A percentile compares a stretch with the other conserved stretches of the same genome.
phyloP scores from a whole-genome alignment of 805 yeast genomes.

The Hanseniaspora meyeri region DNA sequence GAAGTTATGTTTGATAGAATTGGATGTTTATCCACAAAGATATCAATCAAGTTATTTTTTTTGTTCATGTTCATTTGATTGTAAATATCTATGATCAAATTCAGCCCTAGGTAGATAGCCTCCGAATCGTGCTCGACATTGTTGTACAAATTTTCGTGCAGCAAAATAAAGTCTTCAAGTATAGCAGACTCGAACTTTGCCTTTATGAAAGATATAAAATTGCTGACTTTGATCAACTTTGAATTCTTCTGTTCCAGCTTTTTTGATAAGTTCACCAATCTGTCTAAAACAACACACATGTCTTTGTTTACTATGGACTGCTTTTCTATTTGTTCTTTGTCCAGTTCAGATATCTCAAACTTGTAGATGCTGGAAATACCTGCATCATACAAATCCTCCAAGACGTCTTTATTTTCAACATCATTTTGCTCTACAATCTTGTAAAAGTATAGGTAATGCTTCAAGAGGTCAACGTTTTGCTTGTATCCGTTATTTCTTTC shows the following conservation, averaged over 20 bases:
- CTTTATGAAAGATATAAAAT: background rate
- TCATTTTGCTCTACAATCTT: background rate
- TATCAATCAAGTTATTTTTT: background rate
- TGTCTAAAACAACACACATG: background rate
- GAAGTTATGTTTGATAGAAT: background rate
- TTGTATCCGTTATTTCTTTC: slow-evolving; percentile 1
- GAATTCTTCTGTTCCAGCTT: background rate
- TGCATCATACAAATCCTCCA: slow-evolving; percentile 3
- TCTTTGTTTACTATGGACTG: background rate
- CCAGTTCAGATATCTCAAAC: slow-evolving; percentile 7
- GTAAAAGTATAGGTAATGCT: background rate
- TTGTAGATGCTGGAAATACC: background rate
- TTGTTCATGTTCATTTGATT: background rate
- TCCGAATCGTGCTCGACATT: slow-evolving; percentile 2
- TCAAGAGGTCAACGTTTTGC: background rate
- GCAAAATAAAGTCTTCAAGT: slow-evolving; percentile 3
- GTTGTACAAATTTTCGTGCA: slow-evolving; percentile 8
- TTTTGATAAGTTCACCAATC: background rate
- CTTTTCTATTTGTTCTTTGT: background rate
- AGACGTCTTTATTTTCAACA: background rate
- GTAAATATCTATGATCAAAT: slow-evolving; percentile 5
- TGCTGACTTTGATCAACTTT: background rate
- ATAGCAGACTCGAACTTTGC: background rate
- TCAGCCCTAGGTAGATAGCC: background rate
- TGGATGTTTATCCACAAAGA: slow-evolving; percentile 9